Conservation (phyloP, 768 basidiomycete species). For the Nevesoporus exiguus region DNA sequence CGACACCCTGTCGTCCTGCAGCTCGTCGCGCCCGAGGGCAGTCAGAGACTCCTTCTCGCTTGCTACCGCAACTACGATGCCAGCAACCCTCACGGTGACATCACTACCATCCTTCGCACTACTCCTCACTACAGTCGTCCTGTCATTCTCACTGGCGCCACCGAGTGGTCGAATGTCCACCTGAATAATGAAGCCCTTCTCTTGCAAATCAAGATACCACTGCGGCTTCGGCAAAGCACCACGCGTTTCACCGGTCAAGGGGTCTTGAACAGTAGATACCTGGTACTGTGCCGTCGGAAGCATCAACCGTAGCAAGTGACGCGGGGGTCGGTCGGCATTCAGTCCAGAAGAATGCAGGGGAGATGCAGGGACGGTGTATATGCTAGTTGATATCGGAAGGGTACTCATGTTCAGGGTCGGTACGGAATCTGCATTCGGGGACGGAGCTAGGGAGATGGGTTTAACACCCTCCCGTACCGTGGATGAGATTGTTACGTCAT, state of each 20-base stretch:
- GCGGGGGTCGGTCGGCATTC: constrained; percentile 47
- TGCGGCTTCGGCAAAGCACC: constrained; percentile 58
- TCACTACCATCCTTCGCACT: constrained; percentile 5
- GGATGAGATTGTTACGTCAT: constrained; percentile 49
- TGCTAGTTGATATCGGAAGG: constrained; percentile 54
- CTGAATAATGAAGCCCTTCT: constrained; percentile 56
- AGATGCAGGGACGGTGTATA: constrained; percentile 80
- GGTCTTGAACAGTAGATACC: constrained; percentile 73
- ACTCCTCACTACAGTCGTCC: constrained; percentile 3
- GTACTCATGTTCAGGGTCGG: constrained; percentile 8
- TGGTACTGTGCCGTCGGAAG: constrained; percentile 83
- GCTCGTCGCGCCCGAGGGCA: constrained; percentile 67
- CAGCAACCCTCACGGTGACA: constrained; percentile 35
- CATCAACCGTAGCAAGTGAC: constrained; percentile 75
- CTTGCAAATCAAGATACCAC: constrained; percentile 70
- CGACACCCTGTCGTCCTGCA: constrained; percentile 65
- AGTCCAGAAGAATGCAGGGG: constrained; percentile 73
- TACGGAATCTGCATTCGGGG: neutral
- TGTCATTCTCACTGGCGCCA: constrained; percentile 1
- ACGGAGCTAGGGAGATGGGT: constrained; percentile 34
- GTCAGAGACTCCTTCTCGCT: constrained; percentile 78
- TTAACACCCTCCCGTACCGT: constrained; percentile 37
- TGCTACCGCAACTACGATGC: constrained; percentile 42
- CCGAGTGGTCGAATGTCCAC: constrained; percentile 52
- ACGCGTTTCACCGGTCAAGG: constrained; percentile 68